Conservation (phyloP, 225 moss, liverwort and hornwort species). For the Anthoceros angustus region DNA sequence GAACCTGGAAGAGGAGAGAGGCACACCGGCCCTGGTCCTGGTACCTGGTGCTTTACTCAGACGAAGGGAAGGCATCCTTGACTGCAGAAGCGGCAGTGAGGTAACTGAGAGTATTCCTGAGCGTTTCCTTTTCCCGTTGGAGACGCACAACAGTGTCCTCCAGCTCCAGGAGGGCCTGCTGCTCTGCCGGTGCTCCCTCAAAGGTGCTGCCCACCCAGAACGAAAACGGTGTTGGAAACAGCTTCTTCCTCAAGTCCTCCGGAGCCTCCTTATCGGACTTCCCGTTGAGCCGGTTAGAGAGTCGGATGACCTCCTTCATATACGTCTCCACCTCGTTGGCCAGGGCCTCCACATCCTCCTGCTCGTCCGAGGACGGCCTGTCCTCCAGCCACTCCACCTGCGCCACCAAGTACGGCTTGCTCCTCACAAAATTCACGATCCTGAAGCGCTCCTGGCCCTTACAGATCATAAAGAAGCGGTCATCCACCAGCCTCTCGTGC, state of each 20-base stretch:
- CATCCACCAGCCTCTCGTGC: constrained; percentile 90
- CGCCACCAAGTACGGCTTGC: constrained; percentile 87
- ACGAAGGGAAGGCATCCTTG: constrained; percentile 86
- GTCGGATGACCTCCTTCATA: constrained; percentile 97
- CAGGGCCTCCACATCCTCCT: constrained; percentile 72
- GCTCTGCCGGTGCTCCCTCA: constrained; percentile 94
- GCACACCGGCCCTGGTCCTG: background rate
- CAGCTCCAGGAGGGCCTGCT: constrained; percentile 78
- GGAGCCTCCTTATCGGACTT: constrained; percentile 77
- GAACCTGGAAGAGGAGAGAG: background rate
- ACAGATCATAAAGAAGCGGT: constrained; percentile 99
- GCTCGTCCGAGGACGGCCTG: constrained; percentile 56
- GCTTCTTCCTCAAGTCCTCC: constrained; percentile 69
- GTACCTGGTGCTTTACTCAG: constrained; percentile 23
- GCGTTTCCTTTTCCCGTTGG: constrained; percentile 90
- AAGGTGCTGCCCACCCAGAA: constrained; percentile 99
- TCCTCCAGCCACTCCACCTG: constrained; percentile 94
- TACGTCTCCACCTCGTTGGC: constrained; percentile 80
- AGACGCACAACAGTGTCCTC: constrained; percentile 88
- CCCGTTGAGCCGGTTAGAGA: constrained; percentile 89
- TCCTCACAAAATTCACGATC: constrained; percentile 74
- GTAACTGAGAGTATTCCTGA: constrained; percentile 80
- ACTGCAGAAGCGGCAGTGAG: constrained; percentile 94
- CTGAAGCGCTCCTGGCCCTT: constrained; percentile 98
- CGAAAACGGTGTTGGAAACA: constrained; percentile 91